Percentiles rank a stretch among this genome's conserved stretches.
phyloP scores from a whole-genome alignment of 768 basidiomycete genomes.

The Suillus luteus region DNA sequence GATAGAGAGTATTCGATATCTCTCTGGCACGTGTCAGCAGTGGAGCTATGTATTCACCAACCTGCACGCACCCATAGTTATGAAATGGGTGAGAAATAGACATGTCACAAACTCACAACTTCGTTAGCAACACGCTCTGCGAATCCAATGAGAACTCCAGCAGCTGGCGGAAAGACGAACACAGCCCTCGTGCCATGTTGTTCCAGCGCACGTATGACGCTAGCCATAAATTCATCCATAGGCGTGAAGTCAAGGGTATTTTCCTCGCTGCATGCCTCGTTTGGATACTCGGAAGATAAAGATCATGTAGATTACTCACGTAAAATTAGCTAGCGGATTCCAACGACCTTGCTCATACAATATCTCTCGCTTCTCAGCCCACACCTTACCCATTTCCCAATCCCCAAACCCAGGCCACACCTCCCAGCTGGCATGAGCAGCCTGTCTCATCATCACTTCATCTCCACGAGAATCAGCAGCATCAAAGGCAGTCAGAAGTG shows the following conservation, averaged over 20 bases:
- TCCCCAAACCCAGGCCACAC: conserved; percentile 57
- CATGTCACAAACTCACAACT: conserved; percentile 55
- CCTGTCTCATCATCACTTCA: conserved; percentile 77
- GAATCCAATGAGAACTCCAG: conserved; percentile 79
- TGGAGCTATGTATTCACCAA: conserved; percentile 83
- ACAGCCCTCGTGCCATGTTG: conserved; percentile 82
- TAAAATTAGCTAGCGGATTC: conserved; percentile 82
- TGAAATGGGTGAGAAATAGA: conserved; percentile 10
- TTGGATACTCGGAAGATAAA: background rate
- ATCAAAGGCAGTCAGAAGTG: conserved; percentile 86
- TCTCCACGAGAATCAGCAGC: conserved; percentile 74
- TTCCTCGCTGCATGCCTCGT: conserved; percentile 41
- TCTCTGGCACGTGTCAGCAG: conserved; percentile 78
- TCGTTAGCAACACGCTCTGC: conserved; percentile 83
- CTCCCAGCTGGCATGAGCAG: conserved; percentile 84
- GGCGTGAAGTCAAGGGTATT: conserved; percentile 79
- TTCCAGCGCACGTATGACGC: conserved; percentile 60
- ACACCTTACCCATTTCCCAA: conserved; percentile 94
- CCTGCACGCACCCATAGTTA: conserved; percentile 42
- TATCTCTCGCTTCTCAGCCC: conserved; percentile 94
- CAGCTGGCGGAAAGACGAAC: conserved; percentile 80
- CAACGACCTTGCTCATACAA: conserved; percentile 85
- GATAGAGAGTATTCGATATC: conserved; percentile 67
- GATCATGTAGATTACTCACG: conserved; percentile 43
- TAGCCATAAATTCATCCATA: conserved; percentile 89